Conservation (phyloP, 2,329 filamentous ascomycete genomes). For the Fusarium tanahbumbuense region DNA sequence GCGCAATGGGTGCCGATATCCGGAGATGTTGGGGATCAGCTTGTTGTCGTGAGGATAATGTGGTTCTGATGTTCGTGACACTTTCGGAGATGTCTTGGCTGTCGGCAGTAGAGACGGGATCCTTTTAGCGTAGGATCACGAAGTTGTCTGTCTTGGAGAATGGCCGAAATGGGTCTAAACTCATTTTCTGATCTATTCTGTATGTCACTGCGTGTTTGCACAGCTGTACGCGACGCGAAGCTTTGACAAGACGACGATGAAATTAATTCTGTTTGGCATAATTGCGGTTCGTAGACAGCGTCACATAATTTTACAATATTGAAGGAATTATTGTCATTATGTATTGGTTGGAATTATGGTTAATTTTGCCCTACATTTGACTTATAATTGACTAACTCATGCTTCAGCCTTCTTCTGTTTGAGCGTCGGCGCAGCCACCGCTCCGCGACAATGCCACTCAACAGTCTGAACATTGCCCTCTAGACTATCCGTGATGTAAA, state of each 20-base stretch:
- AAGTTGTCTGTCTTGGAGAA: background rate
- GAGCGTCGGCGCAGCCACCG: constrained; percentile 10
- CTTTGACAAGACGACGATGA: rapidly evolving
- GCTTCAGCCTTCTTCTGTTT: background rate
- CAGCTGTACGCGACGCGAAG: background rate
- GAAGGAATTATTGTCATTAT: no score
- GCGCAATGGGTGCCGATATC: background rate
- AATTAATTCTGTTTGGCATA: rapidly evolving
- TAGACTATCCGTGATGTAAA: constrained; percentile 56
- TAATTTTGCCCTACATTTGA: no score
- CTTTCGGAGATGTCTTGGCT: background rate
- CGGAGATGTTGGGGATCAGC: background rate
- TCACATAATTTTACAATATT: rapidly evolving
- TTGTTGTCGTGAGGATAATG: background rate
- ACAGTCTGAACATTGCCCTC: constrained; percentile 52
- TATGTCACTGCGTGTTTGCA: background rate
- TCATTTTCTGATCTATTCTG: rapidly evolving
- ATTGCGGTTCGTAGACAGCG: background rate
- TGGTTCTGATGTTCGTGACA: background rate
- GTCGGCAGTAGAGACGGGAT: background rate
- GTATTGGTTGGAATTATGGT: no score
- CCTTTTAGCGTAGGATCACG: background rate
- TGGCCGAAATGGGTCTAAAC: background rate
- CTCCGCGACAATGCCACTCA: constrained; percentile 50
- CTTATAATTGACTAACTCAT: no score